phyloP scores from a whole-genome alignment of 768 basidiomycete species.

The Brasilioporus rufonigricans region DNA sequence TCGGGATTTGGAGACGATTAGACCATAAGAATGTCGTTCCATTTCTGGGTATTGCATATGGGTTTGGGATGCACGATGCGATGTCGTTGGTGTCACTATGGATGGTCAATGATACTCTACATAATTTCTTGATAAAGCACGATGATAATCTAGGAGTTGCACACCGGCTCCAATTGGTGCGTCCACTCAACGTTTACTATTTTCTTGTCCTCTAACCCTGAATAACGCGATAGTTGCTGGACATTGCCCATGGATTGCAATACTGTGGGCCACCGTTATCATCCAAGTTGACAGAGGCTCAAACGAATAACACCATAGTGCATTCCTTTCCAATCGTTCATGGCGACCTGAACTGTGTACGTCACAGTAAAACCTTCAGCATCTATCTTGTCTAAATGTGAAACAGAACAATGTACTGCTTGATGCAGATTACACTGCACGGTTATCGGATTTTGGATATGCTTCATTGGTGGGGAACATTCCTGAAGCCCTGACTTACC shows the following conservation, averaged over 20 bases:
- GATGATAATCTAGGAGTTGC: not conserved
- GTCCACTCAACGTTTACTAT: not conserved
- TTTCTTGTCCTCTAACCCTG: conserved; percentile 13
- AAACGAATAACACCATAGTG: conserved; percentile 1
- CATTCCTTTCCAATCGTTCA: conserved; percentile 15
- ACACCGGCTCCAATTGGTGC: not conserved
- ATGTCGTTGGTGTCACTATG: not conserved
- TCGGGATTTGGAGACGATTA: not conserved
- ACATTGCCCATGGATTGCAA: conserved; percentile 13
- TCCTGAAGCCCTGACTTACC: not conserved
- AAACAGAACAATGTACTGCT: conserved; percentile 20
- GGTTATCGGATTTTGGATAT: conserved; percentile 44
- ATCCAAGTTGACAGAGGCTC: not conserved
- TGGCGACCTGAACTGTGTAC: conserved; percentile 17
- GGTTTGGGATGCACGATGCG: not conserved
- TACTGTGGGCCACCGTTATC: conserved; percentile 5
- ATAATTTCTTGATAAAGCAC: not conserved
- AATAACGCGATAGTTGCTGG: conserved; percentile 5
- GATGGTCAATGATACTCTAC: not conserved
- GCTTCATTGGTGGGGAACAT: conserved; percentile 26
- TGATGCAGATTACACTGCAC: conserved; percentile 28
- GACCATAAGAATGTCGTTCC: not conserved
- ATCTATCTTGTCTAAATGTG: not conserved
- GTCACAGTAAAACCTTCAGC: not conserved
- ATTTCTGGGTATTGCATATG: not conserved